Percentiles rank a stretch among this genome's conserved stretches.
phyloP scores from a whole-genome alignment of 2,329 filamentous ascomycete species.

The Penicillium nordicum region DNA sequence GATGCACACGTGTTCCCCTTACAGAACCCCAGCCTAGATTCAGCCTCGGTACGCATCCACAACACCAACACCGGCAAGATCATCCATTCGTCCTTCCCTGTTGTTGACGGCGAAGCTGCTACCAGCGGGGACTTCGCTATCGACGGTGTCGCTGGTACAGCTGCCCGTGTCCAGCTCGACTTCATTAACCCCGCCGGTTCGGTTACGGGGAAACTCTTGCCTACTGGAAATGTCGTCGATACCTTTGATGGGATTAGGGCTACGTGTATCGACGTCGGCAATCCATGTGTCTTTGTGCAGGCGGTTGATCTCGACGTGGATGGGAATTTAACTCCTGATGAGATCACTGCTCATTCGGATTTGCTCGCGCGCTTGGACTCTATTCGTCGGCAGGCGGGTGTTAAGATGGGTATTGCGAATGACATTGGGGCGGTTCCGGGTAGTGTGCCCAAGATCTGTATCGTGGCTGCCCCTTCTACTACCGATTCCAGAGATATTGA shows the following conservation, averaged over 20 bases:
- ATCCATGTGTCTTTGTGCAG: slow-evolving; percentile 61
- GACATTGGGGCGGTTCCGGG: slow-evolving; percentile 48
- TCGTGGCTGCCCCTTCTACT: slow-evolving; percentile 43
- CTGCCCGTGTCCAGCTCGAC: slow-evolving; percentile 56
- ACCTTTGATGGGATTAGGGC: slow-evolving; percentile 48
- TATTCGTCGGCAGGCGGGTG: slow-evolving; percentile 57
- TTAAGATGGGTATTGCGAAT: slow-evolving; percentile 58
- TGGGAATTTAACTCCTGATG: slow-evolving; percentile 50
- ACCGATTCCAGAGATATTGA: slow-evolving; percentile 7
- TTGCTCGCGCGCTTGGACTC: slow-evolving; percentile 51
- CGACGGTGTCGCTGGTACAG: slow-evolving; percentile 61
- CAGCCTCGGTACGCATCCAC: slow-evolving; percentile 52
- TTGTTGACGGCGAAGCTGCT: slow-evolving; percentile 49
- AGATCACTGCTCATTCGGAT: slow-evolving; percentile 47
- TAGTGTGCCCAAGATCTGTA: slow-evolving; percentile 60
- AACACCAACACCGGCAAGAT: slow-evolving; percentile 71
- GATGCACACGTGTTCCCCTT: slow-evolving; percentile 50
- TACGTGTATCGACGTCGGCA: slow-evolving; percentile 62
- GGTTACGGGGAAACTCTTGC: slow-evolving; percentile 60
- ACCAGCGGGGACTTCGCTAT: slow-evolving; percentile 57
- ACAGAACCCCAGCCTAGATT: slow-evolving; percentile 31
- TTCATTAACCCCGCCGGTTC: slow-evolving; percentile 63
- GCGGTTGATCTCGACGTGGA: slow-evolving; percentile 49
- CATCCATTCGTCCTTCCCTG: slow-evolving; percentile 56
- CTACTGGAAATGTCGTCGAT: slow-evolving; percentile 57